Evolutionary conservation across 2,329 filamentous ascomycete species (phyloP).

Genomic region (Xylariaceae sp.): DNA sequence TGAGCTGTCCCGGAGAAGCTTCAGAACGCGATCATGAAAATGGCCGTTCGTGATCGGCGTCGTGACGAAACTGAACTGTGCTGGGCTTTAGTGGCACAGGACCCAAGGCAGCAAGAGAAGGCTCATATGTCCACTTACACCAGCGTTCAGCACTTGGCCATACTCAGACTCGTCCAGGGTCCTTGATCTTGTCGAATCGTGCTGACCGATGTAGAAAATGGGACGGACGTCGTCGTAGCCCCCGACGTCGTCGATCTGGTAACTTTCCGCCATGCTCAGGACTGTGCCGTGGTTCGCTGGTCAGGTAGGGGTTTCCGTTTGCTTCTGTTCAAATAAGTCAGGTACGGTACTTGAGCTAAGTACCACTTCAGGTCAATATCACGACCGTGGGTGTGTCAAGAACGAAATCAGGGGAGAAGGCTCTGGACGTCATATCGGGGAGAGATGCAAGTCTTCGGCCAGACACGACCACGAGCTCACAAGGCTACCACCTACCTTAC

Average conservation of each 20-base stretch:
- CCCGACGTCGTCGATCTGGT: conserved; percentile 12
- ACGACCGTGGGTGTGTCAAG: too few species aligned
- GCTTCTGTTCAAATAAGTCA: too few species aligned
- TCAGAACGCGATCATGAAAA: conserved; percentile 63
- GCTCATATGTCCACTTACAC: conserved; percentile 42
- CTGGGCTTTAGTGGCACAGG: conserved; percentile 4
- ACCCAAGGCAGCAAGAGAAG: not conserved
- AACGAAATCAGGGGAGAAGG: too few species aligned
- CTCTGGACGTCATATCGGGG: too few species aligned
- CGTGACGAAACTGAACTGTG: conserved; percentile 70
- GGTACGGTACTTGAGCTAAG: too few species aligned
- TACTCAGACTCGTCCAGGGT: conserved; percentile 59
- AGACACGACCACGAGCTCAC: too few species aligned
- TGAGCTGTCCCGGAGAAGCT: conserved; percentile 51
- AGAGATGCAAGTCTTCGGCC: too few species aligned
- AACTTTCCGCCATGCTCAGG: conserved; percentile 16
- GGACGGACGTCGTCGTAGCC: conserved; percentile 43
- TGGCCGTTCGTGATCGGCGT: conserved; percentile 67
- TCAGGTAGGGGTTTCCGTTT: too few species aligned
- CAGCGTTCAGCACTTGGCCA: conserved; percentile 58
- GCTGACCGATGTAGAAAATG: conserved; percentile 65
- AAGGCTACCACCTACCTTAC: too few species aligned
- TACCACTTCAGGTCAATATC: too few species aligned
- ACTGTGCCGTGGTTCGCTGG: too few species aligned
- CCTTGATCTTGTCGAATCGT: conserved; percentile 56